Conservation (phyloP, 495 filamentous ascomycete species). For the Margaritispora aquatica region DNA sequence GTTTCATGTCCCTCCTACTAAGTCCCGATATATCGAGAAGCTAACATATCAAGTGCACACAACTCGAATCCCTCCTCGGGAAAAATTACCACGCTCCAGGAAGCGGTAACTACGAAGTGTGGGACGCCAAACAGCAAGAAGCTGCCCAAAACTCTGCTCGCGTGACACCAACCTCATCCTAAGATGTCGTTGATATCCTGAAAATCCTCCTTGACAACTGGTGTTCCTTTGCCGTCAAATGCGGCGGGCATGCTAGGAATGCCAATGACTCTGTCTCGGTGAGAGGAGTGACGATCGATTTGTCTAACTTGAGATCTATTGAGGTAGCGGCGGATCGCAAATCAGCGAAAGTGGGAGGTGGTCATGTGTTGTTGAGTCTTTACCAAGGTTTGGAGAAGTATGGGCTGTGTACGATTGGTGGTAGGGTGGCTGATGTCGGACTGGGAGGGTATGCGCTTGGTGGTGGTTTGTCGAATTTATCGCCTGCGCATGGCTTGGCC, state of each 20-base stretch:
- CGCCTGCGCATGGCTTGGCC: slow-evolving; percentile 34
- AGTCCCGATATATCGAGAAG: neutral
- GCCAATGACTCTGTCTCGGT: slow-evolving; percentile 38
- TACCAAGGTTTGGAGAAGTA: slow-evolving; percentile 40
- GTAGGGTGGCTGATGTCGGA: slow-evolving; percentile 13
- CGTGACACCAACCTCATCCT: slow-evolving; percentile 29
- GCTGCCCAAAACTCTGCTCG: slow-evolving; percentile 27
- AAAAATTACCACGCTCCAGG: neutral
- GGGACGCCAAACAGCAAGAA: slow-evolving; percentile 25
- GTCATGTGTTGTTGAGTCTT: slow-evolving; percentile 43
- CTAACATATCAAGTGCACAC: neutral
- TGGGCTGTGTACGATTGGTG: slow-evolving; percentile 40
- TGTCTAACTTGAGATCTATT: slow-evolving; percentile 37
- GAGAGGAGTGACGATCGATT: slow-evolving; percentile 50
- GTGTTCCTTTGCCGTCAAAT: slow-evolving; percentile 41
- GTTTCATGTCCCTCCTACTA: neutral
- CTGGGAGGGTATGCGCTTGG: slow-evolving; percentile 15
- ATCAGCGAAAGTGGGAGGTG: slow-evolving; percentile 34
- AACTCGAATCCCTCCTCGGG: neutral
- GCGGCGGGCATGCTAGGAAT: slow-evolving; percentile 43
- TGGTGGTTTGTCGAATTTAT: slow-evolving; percentile 35
- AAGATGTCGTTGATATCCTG: slow-evolving; percentile 35
- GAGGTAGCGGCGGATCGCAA: slow-evolving; percentile 26
- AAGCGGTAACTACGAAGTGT: neutral
- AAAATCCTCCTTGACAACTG: slow-evolving; percentile 22